Evolutionary conservation across 148 eudicot genomes (phyloP).

Genomic region (Heliamphora exappendiculata): DNA sequence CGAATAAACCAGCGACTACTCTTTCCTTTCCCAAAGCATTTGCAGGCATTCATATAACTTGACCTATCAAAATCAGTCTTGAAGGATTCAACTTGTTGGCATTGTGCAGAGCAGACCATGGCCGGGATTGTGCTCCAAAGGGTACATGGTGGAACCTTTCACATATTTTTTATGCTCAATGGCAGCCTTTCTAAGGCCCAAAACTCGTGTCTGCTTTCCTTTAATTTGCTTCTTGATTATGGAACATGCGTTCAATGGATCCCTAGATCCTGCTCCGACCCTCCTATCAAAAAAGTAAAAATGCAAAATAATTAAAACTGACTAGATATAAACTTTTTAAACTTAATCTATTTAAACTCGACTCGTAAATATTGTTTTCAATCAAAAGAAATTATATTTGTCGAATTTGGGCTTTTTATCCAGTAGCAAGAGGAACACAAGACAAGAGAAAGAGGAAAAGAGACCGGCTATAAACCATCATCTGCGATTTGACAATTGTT

Average conservation of each 20-base stretch:
- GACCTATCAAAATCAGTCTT: not conserved
- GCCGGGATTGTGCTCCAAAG: constrained; percentile 73
- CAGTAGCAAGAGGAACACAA: not conserved
- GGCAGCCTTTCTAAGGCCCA: constrained; percentile 49
- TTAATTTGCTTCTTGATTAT: constrained; percentile 38
- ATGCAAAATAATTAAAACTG: not conserved
- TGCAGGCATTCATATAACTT: not conserved
- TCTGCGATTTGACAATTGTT: not conserved
- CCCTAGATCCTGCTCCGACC: constrained; percentile 72
- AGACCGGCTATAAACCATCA: not conserved
- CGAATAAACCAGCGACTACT: not conserved
- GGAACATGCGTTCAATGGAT: constrained; percentile 66
- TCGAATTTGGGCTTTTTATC: too few relatives aligned
- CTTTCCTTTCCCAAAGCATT: not conserved
- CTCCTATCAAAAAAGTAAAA: constrained; percentile 43
- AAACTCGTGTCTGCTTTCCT: constrained; percentile 17
- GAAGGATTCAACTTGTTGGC: constrained; percentile 28
- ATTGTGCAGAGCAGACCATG: constrained; percentile 77
- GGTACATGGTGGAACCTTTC: constrained; percentile 69
- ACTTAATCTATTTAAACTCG: too few relatives aligned
- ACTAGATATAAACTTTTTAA: too few relatives aligned
- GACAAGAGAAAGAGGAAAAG: not conserved
- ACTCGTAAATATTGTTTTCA: not conserved
- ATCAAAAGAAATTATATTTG: not conserved
- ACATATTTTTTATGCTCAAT: constrained; percentile 66